These are phyloP conservation scores for Coelastrella sp. DNA, from an alignment of 139 green algal genomes.

Conservation along the genomic window DNA sequence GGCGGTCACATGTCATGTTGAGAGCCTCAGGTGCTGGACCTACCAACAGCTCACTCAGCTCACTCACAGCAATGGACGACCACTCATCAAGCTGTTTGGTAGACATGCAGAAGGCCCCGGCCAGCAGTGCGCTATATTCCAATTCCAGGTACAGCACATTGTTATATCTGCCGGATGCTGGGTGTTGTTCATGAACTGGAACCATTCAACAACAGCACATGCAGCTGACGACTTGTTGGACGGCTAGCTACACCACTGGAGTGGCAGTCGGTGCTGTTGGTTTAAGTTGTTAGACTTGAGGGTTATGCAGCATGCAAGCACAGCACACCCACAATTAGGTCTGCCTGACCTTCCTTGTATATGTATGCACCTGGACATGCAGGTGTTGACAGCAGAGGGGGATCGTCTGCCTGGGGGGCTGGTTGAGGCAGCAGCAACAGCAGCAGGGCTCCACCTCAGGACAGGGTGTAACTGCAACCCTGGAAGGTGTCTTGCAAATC, in stretches of 20 bases:
- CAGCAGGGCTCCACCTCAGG: slow-evolving; percentile 33
- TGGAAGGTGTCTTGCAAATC: slow-evolving; percentile 50
- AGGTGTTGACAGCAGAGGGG: slow-evolving; percentile 19
- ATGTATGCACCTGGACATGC: not conserved
- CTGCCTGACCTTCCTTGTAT: not conserved
- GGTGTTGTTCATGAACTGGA: no score
- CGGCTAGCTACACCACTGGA: no score
- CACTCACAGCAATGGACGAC: slow-evolving; percentile 28
- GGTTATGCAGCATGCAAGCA: no score
- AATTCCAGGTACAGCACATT: slow-evolving; percentile 33
- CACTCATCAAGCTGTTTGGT: slow-evolving; percentile 44
- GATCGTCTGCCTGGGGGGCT: slow-evolving; percentile 4
- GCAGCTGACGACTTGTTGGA: not conserved
- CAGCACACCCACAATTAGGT: no score
- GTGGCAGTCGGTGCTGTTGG: no score
- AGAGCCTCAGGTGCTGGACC: slow-evolving; percentile 17
- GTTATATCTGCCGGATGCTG: no score
- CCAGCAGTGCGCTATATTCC: slow-evolving; percentile 42
- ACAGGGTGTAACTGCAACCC: slow-evolving; percentile 63
- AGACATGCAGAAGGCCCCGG: not conserved
- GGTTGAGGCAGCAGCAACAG: slow-evolving; percentile 31
- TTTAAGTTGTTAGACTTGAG: no score
- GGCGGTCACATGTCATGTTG: slow-evolving; percentile 18
- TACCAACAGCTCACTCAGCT: slow-evolving; percentile 27
- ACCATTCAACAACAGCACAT: not conserved